These are phyloP conservation scores for Mucor circinelloides DNA, from an alignment of 371 early-diverging fungal species.

Conservation along the genomic window DNA sequence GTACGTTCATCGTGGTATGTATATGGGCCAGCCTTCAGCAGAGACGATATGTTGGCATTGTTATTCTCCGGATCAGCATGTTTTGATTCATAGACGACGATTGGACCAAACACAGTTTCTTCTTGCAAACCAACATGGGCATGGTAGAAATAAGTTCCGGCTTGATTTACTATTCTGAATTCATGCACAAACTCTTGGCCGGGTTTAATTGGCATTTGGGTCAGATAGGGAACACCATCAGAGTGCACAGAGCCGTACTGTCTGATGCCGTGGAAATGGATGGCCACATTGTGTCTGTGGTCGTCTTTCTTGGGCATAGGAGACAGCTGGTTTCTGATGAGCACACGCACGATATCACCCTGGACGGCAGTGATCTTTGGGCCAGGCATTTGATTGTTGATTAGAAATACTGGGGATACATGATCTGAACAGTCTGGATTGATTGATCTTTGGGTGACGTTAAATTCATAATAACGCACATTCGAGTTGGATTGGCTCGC, in stretches of 20 bases:
- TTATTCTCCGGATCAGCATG: constrained; percentile 15
- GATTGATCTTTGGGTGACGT: constrained; percentile 28
- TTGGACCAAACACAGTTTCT: constrained; percentile 51
- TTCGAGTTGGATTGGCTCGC: neutral
- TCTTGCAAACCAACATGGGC: constrained; percentile 50
- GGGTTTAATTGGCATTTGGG: constrained; percentile 61
- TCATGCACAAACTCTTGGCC: constrained; percentile 55
- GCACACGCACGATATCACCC: constrained; percentile 44
- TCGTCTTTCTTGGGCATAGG: neutral
- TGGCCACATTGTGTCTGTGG: constrained; percentile 16
- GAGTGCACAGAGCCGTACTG: constrained; percentile 38
- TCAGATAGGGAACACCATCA: constrained; percentile 65
- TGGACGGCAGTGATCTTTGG: constrained; percentile 43
- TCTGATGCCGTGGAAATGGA: constrained; percentile 54
- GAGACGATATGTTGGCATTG: neutral
- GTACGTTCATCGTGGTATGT: constrained; percentile 49
- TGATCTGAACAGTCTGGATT: constrained; percentile 45
- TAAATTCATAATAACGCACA: constrained; percentile 31
- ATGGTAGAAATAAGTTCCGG: constrained; percentile 65
- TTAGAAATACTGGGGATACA: constrained; percentile 25
- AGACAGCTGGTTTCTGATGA: constrained; percentile 40
- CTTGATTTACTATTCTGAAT: constrained; percentile 41
- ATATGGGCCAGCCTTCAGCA: constrained; percentile 21
- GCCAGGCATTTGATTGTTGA: constrained; percentile 56
- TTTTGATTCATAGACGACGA: constrained; percentile 46